Percentiles rank a stretch among this genome's conserved stretches.
Conservation (phyloP, 2,329 filamentous ascomycete species). For the Ceratocystis cacaofunesta region DNA sequence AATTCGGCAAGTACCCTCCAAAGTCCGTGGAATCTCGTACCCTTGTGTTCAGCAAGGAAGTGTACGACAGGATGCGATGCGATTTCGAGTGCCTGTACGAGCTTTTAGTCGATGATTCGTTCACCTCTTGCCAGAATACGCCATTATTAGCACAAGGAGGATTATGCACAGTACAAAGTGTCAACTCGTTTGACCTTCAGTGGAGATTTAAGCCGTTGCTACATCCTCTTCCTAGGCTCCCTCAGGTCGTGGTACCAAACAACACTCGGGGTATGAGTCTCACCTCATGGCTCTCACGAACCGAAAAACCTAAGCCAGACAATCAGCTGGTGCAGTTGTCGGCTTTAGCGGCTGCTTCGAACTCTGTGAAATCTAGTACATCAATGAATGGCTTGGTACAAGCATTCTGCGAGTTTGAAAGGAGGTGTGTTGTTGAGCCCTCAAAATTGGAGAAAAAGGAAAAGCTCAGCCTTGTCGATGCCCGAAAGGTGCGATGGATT, state of each 20-base stretch:
- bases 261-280: slow-evolving; percentile 23
- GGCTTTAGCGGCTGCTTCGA: slow-evolving; percentile 38
- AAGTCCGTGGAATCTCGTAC: slow-evolving; percentile 28
- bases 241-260: slow-evolving; percentile 25
- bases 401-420: slow-evolving; percentile 57
- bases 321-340: slow-evolving; percentile 36
- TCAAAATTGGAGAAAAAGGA: slow-evolving; percentile 20
- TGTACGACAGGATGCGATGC: slow-evolving; percentile 46
- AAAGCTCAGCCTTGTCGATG: slow-evolving; percentile 39
- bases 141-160: slow-evolving; percentile 46
- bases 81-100: slow-evolving; percentile 61
- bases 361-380: slow-evolving; percentile 27
- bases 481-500: slow-evolving; percentile 65
- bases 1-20: slow-evolving; percentile 60
- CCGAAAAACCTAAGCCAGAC: slow-evolving; percentile 33
- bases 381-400: slow-evolving; percentile 44
- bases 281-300: slow-evolving; percentile 29
- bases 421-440: slow-evolving; percentile 30
- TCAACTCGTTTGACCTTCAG: slow-evolving; percentile 49
- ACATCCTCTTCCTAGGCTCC: slow-evolving; percentile 54
- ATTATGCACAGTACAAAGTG: slow-evolving; percentile 53
- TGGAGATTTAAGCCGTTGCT: slow-evolving; percentile 44
- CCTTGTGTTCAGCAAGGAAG: slow-evolving; percentile 36
- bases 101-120: slow-evolving; percentile 50
- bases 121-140: slow-evolving; percentile 34